A percentile compares a stretch with the other conserved stretches of the same genome.
Evolutionary conservation across 169 alveolate genomes (phyloP).

Genomic region (Eimeria brunetti): DNA sequence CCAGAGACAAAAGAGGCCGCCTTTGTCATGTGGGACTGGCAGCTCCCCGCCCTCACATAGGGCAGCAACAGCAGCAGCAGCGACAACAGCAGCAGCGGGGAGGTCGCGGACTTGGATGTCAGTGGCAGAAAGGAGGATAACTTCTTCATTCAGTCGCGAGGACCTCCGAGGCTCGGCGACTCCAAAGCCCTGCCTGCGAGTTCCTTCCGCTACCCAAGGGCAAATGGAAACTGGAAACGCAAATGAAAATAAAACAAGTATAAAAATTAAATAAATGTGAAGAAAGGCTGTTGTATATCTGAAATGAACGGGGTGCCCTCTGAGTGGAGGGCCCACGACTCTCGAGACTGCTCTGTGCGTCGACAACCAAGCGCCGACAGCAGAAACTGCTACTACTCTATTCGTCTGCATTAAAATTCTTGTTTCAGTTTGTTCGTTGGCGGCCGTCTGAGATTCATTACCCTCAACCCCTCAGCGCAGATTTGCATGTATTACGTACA

Average conservation of each 20-base stretch:
- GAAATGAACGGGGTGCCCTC: neutral
- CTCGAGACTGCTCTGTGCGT: neutral
- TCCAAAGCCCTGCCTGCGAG: neutral
- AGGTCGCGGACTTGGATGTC: neutral
- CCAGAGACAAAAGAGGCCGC: conserved; percentile 23
- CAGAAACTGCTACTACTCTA: neutral
- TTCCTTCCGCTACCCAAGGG: neutral
- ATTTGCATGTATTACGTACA: neutral
- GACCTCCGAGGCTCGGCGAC: neutral
- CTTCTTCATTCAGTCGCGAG: neutral
- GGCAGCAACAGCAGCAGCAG: conserved; percentile 23
- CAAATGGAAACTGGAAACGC: neutral
- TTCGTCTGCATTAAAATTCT: neutral
- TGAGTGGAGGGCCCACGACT: neutral
- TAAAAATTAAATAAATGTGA: neutral
- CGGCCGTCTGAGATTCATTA: neutral
- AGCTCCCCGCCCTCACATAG: neutral
- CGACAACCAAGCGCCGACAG: neutral
- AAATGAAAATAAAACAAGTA: neutral
- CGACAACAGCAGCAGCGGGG: neutral
- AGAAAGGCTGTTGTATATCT: neutral
- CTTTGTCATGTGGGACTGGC: conserved; percentile 29
- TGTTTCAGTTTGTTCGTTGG: neutral
- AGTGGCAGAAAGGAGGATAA: neutral
- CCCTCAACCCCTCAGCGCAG: neutral